A percentile compares a stretch with the other conserved stretches of the same genome.
phyloP scores from a whole-genome alignment of 768 basidiomycete genomes.

The Boletus edulis region DNA sequence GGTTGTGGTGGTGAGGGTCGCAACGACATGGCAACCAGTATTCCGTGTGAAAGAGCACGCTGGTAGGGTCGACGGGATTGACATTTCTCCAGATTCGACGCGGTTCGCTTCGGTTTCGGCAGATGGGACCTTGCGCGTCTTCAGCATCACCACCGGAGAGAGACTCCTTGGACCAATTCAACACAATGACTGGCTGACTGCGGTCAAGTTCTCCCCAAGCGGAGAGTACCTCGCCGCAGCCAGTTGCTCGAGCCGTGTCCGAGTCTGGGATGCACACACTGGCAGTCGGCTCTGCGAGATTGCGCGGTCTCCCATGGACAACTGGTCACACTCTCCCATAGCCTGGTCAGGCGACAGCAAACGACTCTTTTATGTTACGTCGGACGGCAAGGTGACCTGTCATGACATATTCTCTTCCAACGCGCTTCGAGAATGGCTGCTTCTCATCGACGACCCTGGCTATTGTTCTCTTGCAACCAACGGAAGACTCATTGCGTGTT shows the following conservation, averaged over 20 bases:
- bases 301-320: too few species aligned
- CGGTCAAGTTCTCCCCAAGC: conserved; percentile 1
- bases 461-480: background rate
- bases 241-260: background rate
- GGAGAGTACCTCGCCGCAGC: background rate
- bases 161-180: background rate
- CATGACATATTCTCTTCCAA: background rate
- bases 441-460: background rate
- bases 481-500: background rate
- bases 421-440: background rate
- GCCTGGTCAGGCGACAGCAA: background rate
- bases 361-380: background rate
- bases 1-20: too few species aligned
- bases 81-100: background rate
- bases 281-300: too few species aligned
- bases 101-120: background rate
- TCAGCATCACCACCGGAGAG: background rate
- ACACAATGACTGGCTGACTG: background rate
- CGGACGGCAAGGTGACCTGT: background rate
- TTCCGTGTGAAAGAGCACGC: too few species aligned
- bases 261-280: background rate
- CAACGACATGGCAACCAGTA: too few species aligned
- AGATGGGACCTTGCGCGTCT: background rate
- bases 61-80: background rate
- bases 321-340: background rate